Evolutionary conservation across 768 basidiomycete species (phyloP), one percentile per base, ranked within the genome.

Genomic region (Leccinum aurantiacum): DNA sequence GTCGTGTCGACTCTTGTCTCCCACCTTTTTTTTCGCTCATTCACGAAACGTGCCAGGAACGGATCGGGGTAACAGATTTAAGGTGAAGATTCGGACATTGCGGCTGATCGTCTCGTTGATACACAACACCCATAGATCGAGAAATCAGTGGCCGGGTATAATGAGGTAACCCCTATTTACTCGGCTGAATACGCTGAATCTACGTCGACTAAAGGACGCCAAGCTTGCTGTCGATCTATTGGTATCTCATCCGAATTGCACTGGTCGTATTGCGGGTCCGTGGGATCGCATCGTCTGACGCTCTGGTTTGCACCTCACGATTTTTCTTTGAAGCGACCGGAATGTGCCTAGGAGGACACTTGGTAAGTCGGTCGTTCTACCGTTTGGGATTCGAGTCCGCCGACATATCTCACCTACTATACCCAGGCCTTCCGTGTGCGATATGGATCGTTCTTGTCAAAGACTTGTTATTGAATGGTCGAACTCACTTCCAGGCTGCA

Each of bases 1-100:
- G 15, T 48, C 10, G n/a, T 15, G 37, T 61, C 29, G 50, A 19
- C 50, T 31, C 33, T 38, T 8, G 3, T 17, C 15, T 24, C 50
- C 57, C 25, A 49, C 48, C 4, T 29, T 38, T 38, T 15, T 22
- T 47, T 2, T 27, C 27, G 29, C 55, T 29, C 19, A 56, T 59
- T 60, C 33, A 58, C 22, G 22, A 24, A 50, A 51, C 24, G 47
- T 13, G 13, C 17, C 48, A 84, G 92, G 93, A 17, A 94, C 92
- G 35, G 90, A 96, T 71, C 77, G 89, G 63, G 96, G 96, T n/a
- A 98, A 98, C 29, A 82, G 78, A 65, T 96, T 89, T 81, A 98
- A 98, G 83, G 93, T 84, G 56, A 24, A 58, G 33, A 24, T 54
- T 54, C 46, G 41, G 15, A n/a, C 29, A 15, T 22, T 10, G 31